Evolutionary conservation across 805 yeast genomes (phyloP).

Genomic region (Candida maesae): DNA sequence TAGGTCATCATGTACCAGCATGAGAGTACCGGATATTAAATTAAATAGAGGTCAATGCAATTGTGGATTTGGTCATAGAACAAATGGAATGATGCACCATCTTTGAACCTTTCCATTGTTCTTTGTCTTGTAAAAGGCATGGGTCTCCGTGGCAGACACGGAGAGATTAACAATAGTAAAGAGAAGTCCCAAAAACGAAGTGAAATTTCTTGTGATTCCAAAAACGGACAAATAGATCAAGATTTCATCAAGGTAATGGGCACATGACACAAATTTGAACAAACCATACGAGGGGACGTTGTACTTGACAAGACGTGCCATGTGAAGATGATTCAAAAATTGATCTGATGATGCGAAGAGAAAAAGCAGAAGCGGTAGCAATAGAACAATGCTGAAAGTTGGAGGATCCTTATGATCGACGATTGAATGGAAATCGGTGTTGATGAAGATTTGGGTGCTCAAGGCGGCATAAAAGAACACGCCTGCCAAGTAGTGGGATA

Average conservation of each 20-base stretch:
- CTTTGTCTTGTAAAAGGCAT: conserved; percentile 38
- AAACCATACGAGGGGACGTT: conserved; percentile 48
- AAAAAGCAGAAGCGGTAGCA: conserved; percentile 18
- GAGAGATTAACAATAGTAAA: conserved; percentile 45
- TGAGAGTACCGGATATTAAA: neutral
- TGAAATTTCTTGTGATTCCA: conserved; percentile 17
- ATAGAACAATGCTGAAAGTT: conserved; percentile 3
- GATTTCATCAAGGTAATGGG: conserved; percentile 71
- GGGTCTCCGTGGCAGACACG: conserved; percentile 52
- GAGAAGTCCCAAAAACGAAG: conserved; percentile 20
- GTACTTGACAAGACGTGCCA: conserved; percentile 30
- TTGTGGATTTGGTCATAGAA: conserved; percentile 27
- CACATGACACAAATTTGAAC: conserved; percentile 50
- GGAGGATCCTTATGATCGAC: conserved; percentile 3
- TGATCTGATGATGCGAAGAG: conserved; percentile 42
- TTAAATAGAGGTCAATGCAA: too few species aligned
- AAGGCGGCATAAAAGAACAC: conserved; percentile 51
- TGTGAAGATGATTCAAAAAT: conserved; percentile 27
- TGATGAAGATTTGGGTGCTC: conserved; percentile 35
- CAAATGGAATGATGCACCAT: conserved; percentile 38
- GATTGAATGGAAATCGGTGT: conserved; percentile 22
- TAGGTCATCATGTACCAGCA: too few species aligned
- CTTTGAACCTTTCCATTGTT: conserved; percentile 21
- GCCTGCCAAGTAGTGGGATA: conserved; percentile 66
- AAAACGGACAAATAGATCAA: conserved; percentile 43